These are phyloP conservation scores for Carex pumila DNA, from an alignment of 176 grass and related monocot genomes.

Conservation along the genomic window DNA sequence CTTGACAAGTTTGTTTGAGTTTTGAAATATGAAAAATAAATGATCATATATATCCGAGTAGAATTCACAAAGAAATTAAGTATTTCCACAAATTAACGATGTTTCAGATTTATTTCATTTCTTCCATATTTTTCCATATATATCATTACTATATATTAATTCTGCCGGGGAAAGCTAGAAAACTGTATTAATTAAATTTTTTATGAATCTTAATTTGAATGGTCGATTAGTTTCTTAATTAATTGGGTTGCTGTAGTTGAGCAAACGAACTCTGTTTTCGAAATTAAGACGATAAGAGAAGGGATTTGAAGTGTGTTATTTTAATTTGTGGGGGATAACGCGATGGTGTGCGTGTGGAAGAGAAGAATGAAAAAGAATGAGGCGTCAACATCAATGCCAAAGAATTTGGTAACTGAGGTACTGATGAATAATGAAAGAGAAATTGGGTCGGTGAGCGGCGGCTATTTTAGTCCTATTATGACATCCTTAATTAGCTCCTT, in stretches of 20 bases:
- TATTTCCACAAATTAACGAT: neutral
- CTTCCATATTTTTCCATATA: neutral
- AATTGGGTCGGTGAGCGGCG: constrained; percentile 1
- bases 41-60: neutral
- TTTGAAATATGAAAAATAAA: neutral
- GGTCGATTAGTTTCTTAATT: neutral
- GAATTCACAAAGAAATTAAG: neutral
- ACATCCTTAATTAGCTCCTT: neutral
- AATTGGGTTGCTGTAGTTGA: constrained; percentile 4
- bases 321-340: constrained; percentile 2
- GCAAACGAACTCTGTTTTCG: neutral
- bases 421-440: neutral
- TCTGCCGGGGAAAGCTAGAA: neutral
- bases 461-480: neutral
- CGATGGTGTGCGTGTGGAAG: constrained; percentile 11
- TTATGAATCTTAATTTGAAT: too few relatives aligned
- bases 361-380: neutral
- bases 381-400: constrained; percentile 1
- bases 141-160: neutral
- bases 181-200: neutral
- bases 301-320: neutral
- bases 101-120: neutral
- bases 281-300: neutral
- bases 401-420: neutral
- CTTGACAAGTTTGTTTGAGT: neutral